Conservation (phyloP, 2,329 filamentous ascomycete genomes). For the Phyllosticta citrichinensis region DNA sequence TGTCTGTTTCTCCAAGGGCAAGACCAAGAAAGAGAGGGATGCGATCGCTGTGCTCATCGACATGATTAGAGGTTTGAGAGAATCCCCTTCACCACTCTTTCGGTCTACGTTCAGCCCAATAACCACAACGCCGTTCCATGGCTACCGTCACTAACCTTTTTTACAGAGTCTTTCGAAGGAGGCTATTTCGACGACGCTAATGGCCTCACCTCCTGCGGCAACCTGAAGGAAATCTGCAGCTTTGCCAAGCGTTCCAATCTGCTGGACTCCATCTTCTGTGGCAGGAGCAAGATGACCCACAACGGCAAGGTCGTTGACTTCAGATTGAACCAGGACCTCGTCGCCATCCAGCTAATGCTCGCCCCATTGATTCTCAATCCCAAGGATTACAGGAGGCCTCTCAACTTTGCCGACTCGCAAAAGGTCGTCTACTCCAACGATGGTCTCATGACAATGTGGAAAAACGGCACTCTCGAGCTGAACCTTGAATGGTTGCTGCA, state of each 20-base stretch:
- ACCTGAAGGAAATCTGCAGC: constrained; percentile 21
- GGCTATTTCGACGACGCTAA: constrained; percentile 12
- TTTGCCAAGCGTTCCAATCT: constrained; percentile 24
- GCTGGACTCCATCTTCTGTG: constrained; percentile 18
- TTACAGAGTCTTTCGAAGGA: background rate
- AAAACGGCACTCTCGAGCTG: constrained; percentile 23
- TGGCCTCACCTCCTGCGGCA: constrained; percentile 22
- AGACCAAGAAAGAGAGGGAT: constrained; percentile 19
- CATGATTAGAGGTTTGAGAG: constrained; percentile 34
- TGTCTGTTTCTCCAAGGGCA: constrained; percentile 18
- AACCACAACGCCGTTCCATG: background rate
- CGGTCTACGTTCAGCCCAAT: constrained; percentile 11
- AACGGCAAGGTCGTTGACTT: background rate
- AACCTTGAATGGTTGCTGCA: constrained; percentile 40
- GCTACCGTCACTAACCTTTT: background rate
- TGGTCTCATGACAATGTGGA: constrained; percentile 17
- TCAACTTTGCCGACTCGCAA: constrained; percentile 36
- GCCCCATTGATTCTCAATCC: constrained; percentile 22
- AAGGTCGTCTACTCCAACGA: constrained; percentile 29
- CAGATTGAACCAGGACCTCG: constrained; percentile 13
- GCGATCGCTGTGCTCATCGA: constrained; percentile 31
- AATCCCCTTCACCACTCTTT: background rate
- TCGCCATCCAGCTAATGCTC: constrained; percentile 24
- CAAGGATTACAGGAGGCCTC: constrained; percentile 8
- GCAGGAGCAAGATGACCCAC: constrained; percentile 4